Evolutionary conservation across 371 early-diverging fungal species (phyloP), one percentile per base, ranked within the genome.

Genomic region (Nematocida homosporus): DNA sequence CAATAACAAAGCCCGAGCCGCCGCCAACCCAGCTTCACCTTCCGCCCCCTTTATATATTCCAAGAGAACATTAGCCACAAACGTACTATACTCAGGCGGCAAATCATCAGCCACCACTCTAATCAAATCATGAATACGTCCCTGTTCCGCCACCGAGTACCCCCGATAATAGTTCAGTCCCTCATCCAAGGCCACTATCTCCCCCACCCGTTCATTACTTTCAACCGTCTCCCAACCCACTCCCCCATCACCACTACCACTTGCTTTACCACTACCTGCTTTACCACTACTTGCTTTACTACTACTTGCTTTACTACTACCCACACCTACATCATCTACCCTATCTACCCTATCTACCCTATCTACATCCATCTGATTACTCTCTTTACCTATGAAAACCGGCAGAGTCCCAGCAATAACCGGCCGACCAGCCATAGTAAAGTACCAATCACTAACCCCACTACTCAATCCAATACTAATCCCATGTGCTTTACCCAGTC

Each of bases 1-100:
- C 18, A 35, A 8, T 13, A 67, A 30, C 25, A 83, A 29, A 47
- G 69, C 59, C 40, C 78, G 63, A 3, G 78, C 40, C 37, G 59
- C 67, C 13, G 51, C 20, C 37, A 60, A 23, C 65, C 80, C 81
- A 42, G 64, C 56, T 35, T 56, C 75, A 18, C 42, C 56, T 3
- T 59, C 42, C 16, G 30, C 29, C 29, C 57, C 69, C 2, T 65
- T 25, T 40, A 68, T 69, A n/a, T 56, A 32, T 27, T 69, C 48
- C 47, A 81, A 40, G 35, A 79, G 30, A 23, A 42, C 16, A 8
- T 59, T 18, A 25, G 79, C 29, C 30, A 64, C 77, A 29, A 63
- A 40, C 47, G 63, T 77, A 8, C 52, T 37, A 23, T 63, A 44
- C 23, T 59, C 60, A 1, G 53, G 3, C 5, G 63, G 63, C 4